These are phyloP conservation scores for Vanderwaltozyma tropicalis DNA, from an alignment of 805 yeast species.

Conservation along the genomic window DNA sequence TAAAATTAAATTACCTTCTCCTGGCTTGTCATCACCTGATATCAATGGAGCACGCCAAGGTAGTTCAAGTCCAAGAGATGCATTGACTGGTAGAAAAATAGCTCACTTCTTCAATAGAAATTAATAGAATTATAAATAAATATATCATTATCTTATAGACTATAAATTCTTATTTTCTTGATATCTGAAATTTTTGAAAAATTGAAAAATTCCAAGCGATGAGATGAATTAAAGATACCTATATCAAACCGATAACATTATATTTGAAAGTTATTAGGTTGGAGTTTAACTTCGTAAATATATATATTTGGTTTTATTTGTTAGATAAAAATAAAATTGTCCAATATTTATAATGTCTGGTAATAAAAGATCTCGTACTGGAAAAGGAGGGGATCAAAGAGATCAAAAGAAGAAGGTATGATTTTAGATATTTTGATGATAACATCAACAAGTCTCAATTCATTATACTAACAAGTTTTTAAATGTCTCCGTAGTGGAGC, in stretches of 20 bases:
- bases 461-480: too few species aligned
- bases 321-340: too few species aligned
- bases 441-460: not conserved
- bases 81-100: conserved; percentile 2
- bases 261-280: too few species aligned
- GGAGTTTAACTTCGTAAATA: not conserved
- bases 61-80: conserved; percentile 1
- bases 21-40: not conserved
- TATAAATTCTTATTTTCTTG: too few species aligned
- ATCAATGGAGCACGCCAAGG: not conserved
- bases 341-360: not conserved
- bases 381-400: not conserved
- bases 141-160: too few species aligned
- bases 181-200: too few species aligned
- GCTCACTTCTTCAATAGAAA: conserved; percentile 4
- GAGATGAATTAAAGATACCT: too few species aligned
- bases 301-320: too few species aligned
- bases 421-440: not conserved
- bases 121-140: not conserved
- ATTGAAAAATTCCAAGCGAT: too few species aligned
- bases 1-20: conserved; percentile 28
- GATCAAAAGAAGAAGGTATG: conserved; percentile 3
- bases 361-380: conserved; percentile 1
- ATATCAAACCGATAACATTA: too few species aligned
- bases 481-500: too few species aligned